A percentile compares a stretch with the other conserved stretches of the same genome.
These are phyloP conservation scores for Pichia insulana DNA, from an alignment of 805 yeast species.

Conservation along the genomic window DNA sequence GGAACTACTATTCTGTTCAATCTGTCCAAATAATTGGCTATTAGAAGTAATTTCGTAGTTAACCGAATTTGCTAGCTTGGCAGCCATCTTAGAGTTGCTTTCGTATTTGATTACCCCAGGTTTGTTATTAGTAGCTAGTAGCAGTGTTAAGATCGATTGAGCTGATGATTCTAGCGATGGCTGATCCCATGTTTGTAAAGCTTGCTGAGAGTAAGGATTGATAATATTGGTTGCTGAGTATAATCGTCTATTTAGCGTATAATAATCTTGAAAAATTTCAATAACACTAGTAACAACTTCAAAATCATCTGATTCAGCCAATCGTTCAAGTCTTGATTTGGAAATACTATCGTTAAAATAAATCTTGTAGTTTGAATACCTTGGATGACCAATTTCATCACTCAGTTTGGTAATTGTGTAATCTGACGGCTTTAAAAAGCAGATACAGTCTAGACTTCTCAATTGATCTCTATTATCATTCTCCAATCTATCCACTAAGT, in stretches of 20 bases:
- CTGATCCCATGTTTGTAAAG: slow-evolving; percentile 38
- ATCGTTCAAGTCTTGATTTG: slow-evolving; percentile 70
- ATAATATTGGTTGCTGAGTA: slow-evolving; percentile 29
- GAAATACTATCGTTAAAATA: slow-evolving; percentile 69
- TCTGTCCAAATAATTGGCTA: slow-evolving; percentile 57
- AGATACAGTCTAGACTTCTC: slow-evolving; percentile 74
- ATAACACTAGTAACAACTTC: slow-evolving; percentile 70
- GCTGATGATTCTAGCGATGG: slow-evolving; percentile 33
- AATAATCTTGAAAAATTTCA: slow-evolving; percentile 80
- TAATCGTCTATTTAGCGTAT: slow-evolving; percentile 62
- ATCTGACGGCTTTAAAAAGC: slow-evolving; percentile 66
- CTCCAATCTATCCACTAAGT: slow-evolving; percentile 64
- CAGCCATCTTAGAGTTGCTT: slow-evolving; percentile 52
- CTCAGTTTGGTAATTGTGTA: slow-evolving; percentile 52
- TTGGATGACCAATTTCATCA: slow-evolving; percentile 69
- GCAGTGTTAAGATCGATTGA: slow-evolving; percentile 42
- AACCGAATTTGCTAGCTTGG: slow-evolving; percentile 62
- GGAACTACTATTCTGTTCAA: slow-evolving; percentile 43
- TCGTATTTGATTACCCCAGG: slow-evolving; percentile 73
- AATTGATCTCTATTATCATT: slow-evolving; percentile 52
- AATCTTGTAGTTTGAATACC: slow-evolving; percentile 67
- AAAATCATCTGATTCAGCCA: slow-evolving; percentile 85
- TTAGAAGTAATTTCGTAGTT: slow-evolving; percentile 47
- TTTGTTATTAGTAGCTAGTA: slow-evolving; percentile 64
- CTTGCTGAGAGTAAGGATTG: slow-evolving; percentile 15